Percentiles rank a stretch among this genome's conserved stretches.
phyloP scores from a whole-genome alignment of 2,329 filamentous ascomycete species.

The Aulographum hederae region DNA sequence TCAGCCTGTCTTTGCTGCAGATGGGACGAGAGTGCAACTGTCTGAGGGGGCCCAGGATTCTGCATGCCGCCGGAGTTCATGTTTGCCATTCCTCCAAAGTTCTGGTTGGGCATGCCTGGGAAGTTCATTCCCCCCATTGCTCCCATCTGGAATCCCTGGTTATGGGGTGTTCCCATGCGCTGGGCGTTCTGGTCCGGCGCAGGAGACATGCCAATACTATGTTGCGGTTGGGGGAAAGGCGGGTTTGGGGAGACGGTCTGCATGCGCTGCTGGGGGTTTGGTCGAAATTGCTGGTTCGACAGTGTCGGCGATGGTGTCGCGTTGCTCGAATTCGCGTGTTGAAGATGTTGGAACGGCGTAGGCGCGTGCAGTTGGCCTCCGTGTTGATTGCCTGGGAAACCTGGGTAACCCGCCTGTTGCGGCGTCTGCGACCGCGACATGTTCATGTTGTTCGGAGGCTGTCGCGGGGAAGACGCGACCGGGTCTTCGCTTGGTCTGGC shows the following conservation, averaged over 20 bases:
- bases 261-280: slow-evolving; percentile 56
- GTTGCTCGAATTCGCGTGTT: slow-evolving; percentile 61
- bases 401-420: slow-evolving; percentile 53
- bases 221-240: slow-evolving; percentile 43
- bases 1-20: slow-evolving; percentile 32
- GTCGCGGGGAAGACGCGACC: slow-evolving; percentile 63
- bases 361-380: slow-evolving; percentile 42
- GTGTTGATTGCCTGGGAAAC: slow-evolving; percentile 39
- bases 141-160: slow-evolving; percentile 16
- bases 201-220: slow-evolving; percentile 58
- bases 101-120: slow-evolving; percentile 14
- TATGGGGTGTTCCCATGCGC: slow-evolving; percentile 50
- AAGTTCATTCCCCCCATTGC: slow-evolving; percentile 11
- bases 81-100: slow-evolving; percentile 14
- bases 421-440: slow-evolving; percentile 86
- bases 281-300: slow-evolving; percentile 55
- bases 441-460: slow-evolving; percentile 54
- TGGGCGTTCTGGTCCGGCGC: slow-evolving; percentile 39
- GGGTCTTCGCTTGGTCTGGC: slow-evolving; percentile 68
- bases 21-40: slow-evolving; percentile 30
- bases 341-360: slow-evolving; percentile 63
- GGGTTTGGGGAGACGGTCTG: slow-evolving; percentile 85
- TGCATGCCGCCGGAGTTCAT: slow-evolving; percentile 14
- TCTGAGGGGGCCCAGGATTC: slow-evolving; percentile 28
- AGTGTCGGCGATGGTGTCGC: slow-evolving; percentile 88